These are phyloP conservation scores for Xylaria multiplex DNA, from an alignment of 2,329 filamentous ascomycete genomes.

Conservation along the genomic window DNA sequence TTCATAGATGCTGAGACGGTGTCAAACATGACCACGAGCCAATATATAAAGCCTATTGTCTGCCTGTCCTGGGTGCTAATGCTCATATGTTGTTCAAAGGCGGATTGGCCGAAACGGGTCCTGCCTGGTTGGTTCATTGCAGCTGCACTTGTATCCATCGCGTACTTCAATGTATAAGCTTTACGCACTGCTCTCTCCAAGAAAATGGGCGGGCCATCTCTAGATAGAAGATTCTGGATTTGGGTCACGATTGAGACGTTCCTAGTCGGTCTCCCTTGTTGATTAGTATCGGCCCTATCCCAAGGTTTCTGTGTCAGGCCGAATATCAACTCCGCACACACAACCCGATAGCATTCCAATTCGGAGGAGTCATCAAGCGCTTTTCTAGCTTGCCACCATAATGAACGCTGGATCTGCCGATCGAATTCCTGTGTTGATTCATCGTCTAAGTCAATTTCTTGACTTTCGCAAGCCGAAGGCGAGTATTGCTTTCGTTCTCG, in stretches of 20 bases:
- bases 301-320: slow-evolving; percentile 12
- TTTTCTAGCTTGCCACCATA: not conserved
- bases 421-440: no score
- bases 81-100: not conserved
- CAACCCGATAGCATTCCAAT: slow-evolving; percentile 6
- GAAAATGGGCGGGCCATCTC: slow-evolving; percentile 2
- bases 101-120: not conserved
- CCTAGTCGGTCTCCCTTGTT: not conserved
- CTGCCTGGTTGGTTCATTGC: not conserved
- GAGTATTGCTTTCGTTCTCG: no score
- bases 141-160: no score
- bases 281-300: not conserved
- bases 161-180: not conserved
- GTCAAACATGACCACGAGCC: slow-evolving; percentile 1
- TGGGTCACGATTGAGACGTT: not conserved
- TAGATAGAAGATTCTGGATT: not conserved
- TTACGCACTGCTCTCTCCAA: slow-evolving; percentile 1
- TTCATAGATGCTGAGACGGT: slow-evolving; percentile 4
- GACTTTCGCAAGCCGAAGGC: no score
- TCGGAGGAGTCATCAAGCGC: slow-evolving; percentile 8
- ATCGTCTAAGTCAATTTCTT: no score
- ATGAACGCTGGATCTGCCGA: no score
- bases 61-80: not conserved
- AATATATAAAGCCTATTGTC: slow-evolving; percentile 1
- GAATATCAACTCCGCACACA: slow-evolving; percentile 16